Evolutionary conservation across 1,139 yeast species (phyloP), one percentile per base, ranked within the genome.

Genomic region (Geotrichum reessii): DNA sequence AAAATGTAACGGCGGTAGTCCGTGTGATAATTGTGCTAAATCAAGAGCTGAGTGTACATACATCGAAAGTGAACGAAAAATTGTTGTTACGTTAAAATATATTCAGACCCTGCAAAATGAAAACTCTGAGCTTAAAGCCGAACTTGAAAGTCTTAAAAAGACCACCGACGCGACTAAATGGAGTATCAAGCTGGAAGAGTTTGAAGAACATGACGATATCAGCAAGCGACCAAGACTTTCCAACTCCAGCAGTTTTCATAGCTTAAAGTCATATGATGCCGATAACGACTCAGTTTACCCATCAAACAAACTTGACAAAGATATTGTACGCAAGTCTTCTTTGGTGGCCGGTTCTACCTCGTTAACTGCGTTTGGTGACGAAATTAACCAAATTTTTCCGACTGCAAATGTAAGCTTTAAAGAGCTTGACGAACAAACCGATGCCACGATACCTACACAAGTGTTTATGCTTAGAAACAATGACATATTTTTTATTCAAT

Each of bases 1-100:
- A 47, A 81, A 87, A 63, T 88, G 96, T 68, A 91, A 91, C 11
- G 95, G 95, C 0, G 93, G 90, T 1, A 81, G 84, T 47, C 90
- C 92, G 0, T 88, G 96, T 69, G 73, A 76, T 58, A 84, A 85
- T 66, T 88, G 96, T 69, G 74, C 72, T 21, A 71, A 79, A 55
- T 82, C 87, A 19, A 79, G 78, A 58, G 76, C 84, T 1, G 77
- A 78, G 40, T 88, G 96, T 74, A 91, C 86, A 66, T 88, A 87
- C 65, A 80, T 83, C 24, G 93, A 86, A 68, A 90, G 87, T 1
- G 91, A 86, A 58, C 85, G 83, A 74, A 87, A 87, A 69, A 80
- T 88, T 21, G 90, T 87, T 33, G 88, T 87, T 0, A 85, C 93
- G 0, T 79, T 87, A 81, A 85, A 84, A 65, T 87, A 87, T 66